A percentile compares a stretch with the other conserved stretches of the same genome.
These are phyloP conservation scores for Margaritispora aquatica DNA, from an alignment of 495 filamentous ascomycete species.

Conservation along the genomic window DNA sequence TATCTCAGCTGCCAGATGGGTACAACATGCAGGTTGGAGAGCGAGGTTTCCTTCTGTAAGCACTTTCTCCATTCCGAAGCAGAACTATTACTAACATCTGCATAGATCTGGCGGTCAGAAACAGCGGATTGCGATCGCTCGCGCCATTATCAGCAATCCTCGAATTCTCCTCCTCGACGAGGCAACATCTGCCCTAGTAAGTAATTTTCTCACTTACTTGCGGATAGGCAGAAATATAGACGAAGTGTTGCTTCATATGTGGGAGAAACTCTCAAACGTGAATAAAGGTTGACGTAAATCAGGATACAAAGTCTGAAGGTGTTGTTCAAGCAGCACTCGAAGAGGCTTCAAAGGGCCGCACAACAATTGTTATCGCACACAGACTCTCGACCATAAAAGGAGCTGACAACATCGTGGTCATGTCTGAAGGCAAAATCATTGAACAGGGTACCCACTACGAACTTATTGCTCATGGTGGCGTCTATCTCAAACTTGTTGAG, in stretches of 20 bases:
- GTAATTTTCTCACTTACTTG: too few relatives aligned
- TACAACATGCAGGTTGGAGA: conserved; percentile 43
- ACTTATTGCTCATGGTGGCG: conserved; percentile 39
- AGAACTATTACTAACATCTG: too few relatives aligned
- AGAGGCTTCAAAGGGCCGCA: conserved; percentile 51
- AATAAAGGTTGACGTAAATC: too few relatives aligned
- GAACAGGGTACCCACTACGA: conserved; percentile 49
- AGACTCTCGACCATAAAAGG: conserved; percentile 48
- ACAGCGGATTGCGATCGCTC: conserved; percentile 56
- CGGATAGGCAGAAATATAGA: too few relatives aligned
- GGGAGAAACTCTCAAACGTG: too few relatives aligned
- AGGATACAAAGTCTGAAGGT: conserved; percentile 64
- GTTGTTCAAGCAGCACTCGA: conserved; percentile 61
- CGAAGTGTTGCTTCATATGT: too few relatives aligned
- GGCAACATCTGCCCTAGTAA: conserved; percentile 65
- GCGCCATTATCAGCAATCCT: conserved; percentile 65
- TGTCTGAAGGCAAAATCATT: conserved; percentile 48
- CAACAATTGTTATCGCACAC: conserved; percentile 55
- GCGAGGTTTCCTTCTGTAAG: conserved; percentile 31
- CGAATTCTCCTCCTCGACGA: conserved; percentile 68
- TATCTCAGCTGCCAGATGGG: conserved; percentile 30
- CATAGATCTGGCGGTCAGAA: conserved; percentile 45
- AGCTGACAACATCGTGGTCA: conserved; percentile 55
- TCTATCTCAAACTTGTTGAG: conserved; percentile 9
- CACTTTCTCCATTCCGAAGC: background rate